Evolutionary conservation across 345 rosid species (phyloP), one percentile per base, ranked within the genome.

Genomic region (Kandelia obovata): DNA sequence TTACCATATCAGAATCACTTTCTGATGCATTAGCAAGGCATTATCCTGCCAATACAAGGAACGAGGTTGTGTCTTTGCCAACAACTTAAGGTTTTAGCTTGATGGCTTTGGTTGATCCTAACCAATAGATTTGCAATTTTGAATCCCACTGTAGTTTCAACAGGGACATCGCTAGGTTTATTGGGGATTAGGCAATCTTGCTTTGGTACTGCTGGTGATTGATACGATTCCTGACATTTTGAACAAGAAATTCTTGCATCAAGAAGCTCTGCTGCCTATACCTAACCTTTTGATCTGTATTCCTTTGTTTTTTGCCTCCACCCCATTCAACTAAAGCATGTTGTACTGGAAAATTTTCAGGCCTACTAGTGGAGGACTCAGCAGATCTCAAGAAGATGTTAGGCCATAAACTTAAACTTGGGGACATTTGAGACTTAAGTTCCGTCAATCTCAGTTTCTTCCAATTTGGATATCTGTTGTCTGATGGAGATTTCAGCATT

Each of bases 401-500:
- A 58, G 60, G 20, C 31, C 46, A 67, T 63, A 71, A 34, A 53
- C 70, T 28, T 66, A 58, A 62, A 56, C 52, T 20, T 39, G 21
- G 53, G 57, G 26, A 28, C 19, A 28, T 28, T 26, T 2, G 30
- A 43, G 17, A 26, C 34, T 46, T 19, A 46, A 64, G 53, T 26
- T 65, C 30, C 57, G 16, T 28, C 69, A 21, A 43, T 49, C 16
- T 49, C 63, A 71, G 56, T 37, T 19, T 58, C 46, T 65, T 15
- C 19, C 0, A 80, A 77, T 73, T 66, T 60, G 17, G 92, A 92
- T 78, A 83, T 78, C 75, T 93, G 86, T 43, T 5, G 16, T 15
- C 17, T 43, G 19, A 15, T 43, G 19, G 49, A 43, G 16, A 39
- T 43, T 43, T 43, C 4, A 5, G 17, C 49, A 43, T 15, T 13